These are phyloP conservation scores for Xylariaceae sp. DNA, from an alignment of 2,329 filamentous ascomycete genomes.

Conservation along the genomic window DNA sequence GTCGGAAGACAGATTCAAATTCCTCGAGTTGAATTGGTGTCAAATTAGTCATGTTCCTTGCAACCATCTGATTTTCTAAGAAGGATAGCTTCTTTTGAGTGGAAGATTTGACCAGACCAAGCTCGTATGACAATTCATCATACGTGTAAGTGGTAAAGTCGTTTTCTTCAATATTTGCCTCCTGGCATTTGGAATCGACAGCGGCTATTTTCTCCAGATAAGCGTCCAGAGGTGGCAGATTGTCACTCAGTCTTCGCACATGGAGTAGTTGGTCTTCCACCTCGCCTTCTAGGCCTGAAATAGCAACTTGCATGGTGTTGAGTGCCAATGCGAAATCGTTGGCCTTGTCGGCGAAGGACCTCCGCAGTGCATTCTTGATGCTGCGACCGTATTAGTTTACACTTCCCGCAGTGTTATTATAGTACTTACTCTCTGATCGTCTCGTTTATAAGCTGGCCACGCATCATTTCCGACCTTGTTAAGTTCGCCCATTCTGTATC, in stretches of 20 bases:
- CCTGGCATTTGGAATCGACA: constrained; percentile 83
- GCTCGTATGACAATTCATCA: constrained; percentile 91
- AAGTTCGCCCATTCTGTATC: constrained; percentile 79
- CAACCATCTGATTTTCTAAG: constrained; percentile 97
- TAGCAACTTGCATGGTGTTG: constrained; percentile 90
- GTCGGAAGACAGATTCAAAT: constrained; percentile 96
- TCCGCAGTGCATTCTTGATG: constrained; percentile 93
- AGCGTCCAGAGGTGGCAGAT: constrained; percentile 82
- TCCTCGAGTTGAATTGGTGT: constrained; percentile 98
- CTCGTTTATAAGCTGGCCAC: constrained; percentile 94
- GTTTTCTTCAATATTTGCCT: constrained; percentile 98
- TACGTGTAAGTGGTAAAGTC: constrained; percentile 99
- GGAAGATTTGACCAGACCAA: constrained; percentile 84
- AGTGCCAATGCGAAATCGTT: constrained; percentile 96
- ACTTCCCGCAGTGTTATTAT: neutral
- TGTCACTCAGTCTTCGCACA: constrained; percentile 80
- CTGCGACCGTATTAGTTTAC: constrained; percentile 39
- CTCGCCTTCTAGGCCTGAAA: constrained; percentile 95
- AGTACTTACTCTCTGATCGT: constrained; percentile 81
- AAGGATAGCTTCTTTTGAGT: constrained; percentile 97
- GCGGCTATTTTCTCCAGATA: constrained; percentile 85
- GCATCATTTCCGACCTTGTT: constrained; percentile 79
- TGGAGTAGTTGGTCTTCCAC: constrained; percentile 92
- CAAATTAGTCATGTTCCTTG: constrained; percentile 96
- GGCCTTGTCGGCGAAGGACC: constrained; percentile 93